phyloP scores from a whole-genome alignment of 2,329 filamentous ascomycete genomes.

The Scorias spongiosa region DNA sequence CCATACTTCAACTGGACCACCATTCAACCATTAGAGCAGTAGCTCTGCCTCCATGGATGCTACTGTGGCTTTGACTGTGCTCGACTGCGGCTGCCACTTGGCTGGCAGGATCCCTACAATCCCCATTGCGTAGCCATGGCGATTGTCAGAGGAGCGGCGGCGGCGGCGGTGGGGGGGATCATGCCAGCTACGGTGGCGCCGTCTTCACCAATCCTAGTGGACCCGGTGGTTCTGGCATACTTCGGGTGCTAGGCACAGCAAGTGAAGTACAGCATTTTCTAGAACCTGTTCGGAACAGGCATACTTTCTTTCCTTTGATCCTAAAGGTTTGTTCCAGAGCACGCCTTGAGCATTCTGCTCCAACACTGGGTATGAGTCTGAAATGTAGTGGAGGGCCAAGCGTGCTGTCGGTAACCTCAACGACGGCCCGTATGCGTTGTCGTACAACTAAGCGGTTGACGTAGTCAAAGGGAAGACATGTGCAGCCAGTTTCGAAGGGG shows the following conservation, averaged over 20 bases:
- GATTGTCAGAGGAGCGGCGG: conserved; percentile 32
- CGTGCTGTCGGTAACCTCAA: conserved; percentile 7
- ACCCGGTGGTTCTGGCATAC: conserved; percentile 26
- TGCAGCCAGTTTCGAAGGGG: conserved; percentile 18
- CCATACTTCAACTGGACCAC: conserved; percentile 7
- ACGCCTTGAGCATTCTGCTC: conserved; percentile 23
- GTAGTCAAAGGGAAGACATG: conserved; percentile 20
- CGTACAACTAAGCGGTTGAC: conserved; percentile 24
- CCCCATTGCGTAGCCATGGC: conserved; percentile 23
- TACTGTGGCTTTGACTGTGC: conserved; percentile 34
- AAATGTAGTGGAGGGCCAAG: conserved; percentile 20
- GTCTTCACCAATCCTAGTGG: conserved; percentile 30
- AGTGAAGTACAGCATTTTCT: conserved; percentile 1
- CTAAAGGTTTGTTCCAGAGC: conserved; percentile 25
- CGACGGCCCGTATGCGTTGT: not conserved
- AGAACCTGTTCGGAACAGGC: conserved; percentile 16
- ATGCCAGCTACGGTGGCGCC: conserved; percentile 27
- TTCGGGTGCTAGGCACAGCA: not conserved
- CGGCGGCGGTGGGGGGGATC: conserved; percentile 22
- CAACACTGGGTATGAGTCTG: conserved; percentile 12
- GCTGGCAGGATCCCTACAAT: conserved; percentile 10
- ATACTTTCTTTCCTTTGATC: conserved; percentile 31
- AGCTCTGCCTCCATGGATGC: conserved; percentile 19
- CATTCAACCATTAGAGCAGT: not conserved
- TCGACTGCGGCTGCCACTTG: conserved; percentile 34